Base-by-base conservation (phyloP, 371 early-diverging fungal genomes). In the Syncephalastrum monosporum region DNA sequence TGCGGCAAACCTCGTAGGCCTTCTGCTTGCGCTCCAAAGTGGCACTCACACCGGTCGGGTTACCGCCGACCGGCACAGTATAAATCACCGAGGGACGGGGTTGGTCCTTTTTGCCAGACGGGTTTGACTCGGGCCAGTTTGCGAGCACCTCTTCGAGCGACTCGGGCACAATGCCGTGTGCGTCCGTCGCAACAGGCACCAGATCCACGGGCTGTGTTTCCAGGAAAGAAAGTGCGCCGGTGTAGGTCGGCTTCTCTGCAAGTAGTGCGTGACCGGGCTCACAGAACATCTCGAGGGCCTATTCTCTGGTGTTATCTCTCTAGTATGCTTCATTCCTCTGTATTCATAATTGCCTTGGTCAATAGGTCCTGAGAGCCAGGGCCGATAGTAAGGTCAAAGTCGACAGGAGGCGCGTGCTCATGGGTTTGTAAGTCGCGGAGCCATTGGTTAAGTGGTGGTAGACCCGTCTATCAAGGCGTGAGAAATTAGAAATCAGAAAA, bases 351-450 rank as follows among this genome's bases (percentile, higher is more conserved):
- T 55, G 63, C 76, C 61, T 89, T 90, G 13, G 91, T 82, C 47
- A 92, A 60, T 43, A 90, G 60, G 69, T 91, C 91, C 66, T 91
- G 93, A 13, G 82, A 82, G 15, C 93, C 93, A 58, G 81, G 79
- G 15, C 91, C 91, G 12, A 93, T 71, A 15, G 87, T 72, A n/a
- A 93, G 65, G 25, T 79, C 84, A 58, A 82, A 88, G 4, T 74
- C 74, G 13, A 47, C 48, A 10, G 83, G 79, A 15, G 89, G 87
- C 3, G 69, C 63, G 65, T 90, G 90, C 53, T 83, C 87, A 3
- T 67, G 44, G 4, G 50, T 57, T 59, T 90, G 91, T 38, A 91
- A 74, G 15, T 82, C 71, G 44, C 74, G 72, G 15, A 89, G 72
- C 87, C 87, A 91, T 16, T 68, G 53, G 38, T 81, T 81, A 21